Percentiles rank a stretch among this genome's conserved stretches.
Conservation (phyloP, 352 stramenopile species). For the Pythium chondricola region DNA sequence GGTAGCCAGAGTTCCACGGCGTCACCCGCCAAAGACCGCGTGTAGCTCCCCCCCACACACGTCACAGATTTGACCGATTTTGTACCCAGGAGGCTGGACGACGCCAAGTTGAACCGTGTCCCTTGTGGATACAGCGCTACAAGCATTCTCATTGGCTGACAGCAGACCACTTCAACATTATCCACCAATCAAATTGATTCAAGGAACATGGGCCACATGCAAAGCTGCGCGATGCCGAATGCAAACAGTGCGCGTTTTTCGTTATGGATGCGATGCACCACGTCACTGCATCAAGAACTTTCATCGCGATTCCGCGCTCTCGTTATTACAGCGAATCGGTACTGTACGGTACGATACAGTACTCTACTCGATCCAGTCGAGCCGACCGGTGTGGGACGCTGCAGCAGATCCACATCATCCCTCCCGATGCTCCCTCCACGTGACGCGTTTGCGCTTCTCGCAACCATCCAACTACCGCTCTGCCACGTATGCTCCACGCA, state of each 20-base stretch:
- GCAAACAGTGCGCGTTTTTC: too few species aligned
- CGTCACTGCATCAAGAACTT: too few species aligned
- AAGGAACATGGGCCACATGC: conserved; percentile 51
- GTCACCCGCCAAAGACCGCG: conserved; percentile 3
- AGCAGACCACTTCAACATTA: neutral
- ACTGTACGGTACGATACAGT: too few species aligned
- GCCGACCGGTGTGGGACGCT: too few species aligned
- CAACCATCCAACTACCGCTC: conserved; percentile 4
- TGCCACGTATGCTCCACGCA: neutral
- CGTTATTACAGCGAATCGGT: too few species aligned
- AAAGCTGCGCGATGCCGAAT: too few species aligned
- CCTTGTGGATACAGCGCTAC: conserved; percentile 9
- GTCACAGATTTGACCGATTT: neutral
- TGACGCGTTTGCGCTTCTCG: neutral
- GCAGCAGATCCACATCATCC: conserved; percentile 5
- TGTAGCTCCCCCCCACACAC: neutral
- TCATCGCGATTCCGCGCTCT: too few species aligned
- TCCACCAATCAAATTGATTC: conserved; percentile 28
- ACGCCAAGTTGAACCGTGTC: conserved; percentile 13
- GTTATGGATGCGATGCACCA: too few species aligned
- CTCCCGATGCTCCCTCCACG: conserved; percentile 4
- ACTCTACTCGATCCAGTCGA: too few species aligned
- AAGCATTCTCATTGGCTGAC: conserved; percentile 24
- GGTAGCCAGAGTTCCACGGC: conserved; percentile 8
- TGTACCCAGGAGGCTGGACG: conserved; percentile 1